These are phyloP conservation scores for Macrolepiota dolichaula DNA, from an alignment of 768 basidiomycete species.

Conservation along the genomic window DNA sequence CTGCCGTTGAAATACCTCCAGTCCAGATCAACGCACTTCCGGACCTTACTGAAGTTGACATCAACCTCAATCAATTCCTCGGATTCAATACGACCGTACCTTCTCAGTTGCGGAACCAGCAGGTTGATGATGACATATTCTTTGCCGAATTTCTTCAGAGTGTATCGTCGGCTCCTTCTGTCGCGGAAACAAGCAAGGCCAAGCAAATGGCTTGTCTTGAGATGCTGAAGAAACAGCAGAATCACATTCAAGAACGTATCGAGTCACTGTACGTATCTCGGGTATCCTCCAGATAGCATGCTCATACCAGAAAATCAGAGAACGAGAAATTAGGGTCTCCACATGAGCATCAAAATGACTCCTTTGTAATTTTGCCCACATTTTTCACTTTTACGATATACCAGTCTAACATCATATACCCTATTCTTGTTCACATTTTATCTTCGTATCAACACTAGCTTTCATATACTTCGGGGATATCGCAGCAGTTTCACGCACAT, in stretches of 20 bases:
- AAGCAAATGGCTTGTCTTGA: neutral
- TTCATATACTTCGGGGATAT: neutral
- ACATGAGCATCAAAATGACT: neutral
- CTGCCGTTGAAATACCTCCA: neutral
- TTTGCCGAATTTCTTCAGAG: neutral
- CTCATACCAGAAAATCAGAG: neutral
- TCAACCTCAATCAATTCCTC: neutral
- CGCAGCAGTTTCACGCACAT: neutral
- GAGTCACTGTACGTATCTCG: neutral
- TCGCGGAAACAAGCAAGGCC: neutral
- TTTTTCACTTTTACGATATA: neutral
- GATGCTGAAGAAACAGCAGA: neutral
- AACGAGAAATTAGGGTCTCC: neutral
- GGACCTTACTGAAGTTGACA: neutral
- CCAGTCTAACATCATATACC: neutral
- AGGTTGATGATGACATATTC: neutral
- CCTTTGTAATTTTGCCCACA: neutral
- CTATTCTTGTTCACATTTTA: neutral
- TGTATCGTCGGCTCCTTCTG: neutral
- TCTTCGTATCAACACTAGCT: neutral
- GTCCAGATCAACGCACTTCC: neutral
- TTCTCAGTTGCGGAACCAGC: neutral
- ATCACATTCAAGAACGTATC: neutral
- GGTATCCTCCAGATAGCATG: neutral
- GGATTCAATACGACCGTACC: neutral